Conservation (phyloP, 129 eudicot genomes). For the Flaveria robusta region DNA sequence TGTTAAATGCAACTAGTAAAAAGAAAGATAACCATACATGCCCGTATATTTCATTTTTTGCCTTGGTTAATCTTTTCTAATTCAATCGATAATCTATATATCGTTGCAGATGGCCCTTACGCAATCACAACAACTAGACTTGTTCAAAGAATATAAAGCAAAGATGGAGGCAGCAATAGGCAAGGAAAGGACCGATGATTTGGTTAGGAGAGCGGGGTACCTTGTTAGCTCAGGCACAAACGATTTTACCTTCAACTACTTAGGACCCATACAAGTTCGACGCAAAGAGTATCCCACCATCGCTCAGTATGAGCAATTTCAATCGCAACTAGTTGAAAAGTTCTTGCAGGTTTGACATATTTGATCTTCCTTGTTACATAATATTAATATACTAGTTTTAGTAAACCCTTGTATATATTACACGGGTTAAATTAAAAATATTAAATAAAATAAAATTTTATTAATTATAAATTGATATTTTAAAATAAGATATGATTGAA, state of each 20-base stretch:
- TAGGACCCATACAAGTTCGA: conserved; percentile 30
- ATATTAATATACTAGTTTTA: neutral
- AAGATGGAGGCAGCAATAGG: conserved; percentile 36
- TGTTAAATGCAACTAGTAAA: neutral
- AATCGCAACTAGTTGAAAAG: conserved; percentile 29
- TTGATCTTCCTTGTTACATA: neutral
- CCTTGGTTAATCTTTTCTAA: too few species aligned
- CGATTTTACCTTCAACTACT: conserved; percentile 43
- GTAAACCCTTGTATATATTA: too few species aligned
- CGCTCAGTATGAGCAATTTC: conserved; percentile 29
- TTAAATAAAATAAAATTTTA: too few species aligned
- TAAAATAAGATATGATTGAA: too few species aligned
- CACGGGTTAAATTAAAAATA: too few species aligned
- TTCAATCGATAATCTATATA: too few species aligned
- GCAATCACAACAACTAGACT: conserved; percentile 40
- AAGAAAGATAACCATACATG: neutral
- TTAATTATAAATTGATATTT: too few species aligned
- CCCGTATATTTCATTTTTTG: too few species aligned
- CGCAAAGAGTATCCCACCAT: conserved; percentile 32
- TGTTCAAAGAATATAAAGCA: conserved; percentile 38
- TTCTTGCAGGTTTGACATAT: conserved; percentile 37
- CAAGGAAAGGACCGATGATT: conserved; percentile 41
- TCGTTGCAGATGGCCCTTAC: conserved; percentile 28
- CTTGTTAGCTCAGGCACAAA: conserved; percentile 44
- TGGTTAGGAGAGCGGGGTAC: conserved; percentile 36